Conservation (phyloP, 768 basidiomycete species). For the Lentinula lateritia region DNA sequence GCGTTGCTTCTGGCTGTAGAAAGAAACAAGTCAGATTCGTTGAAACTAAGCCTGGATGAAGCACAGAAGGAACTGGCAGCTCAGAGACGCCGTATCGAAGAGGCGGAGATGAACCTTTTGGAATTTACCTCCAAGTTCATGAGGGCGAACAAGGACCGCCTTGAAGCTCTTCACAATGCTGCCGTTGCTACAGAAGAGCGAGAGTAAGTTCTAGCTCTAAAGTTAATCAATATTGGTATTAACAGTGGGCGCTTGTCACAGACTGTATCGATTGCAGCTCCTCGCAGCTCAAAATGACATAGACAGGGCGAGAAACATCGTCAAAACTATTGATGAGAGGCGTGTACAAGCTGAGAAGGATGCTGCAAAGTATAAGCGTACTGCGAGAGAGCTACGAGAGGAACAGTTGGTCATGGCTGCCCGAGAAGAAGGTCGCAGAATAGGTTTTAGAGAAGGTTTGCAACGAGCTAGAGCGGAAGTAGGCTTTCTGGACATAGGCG, state of each 20-base stretch:
- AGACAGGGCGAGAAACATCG: constrained; percentile 36
- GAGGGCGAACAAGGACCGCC: constrained; percentile 33
- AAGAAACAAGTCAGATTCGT: constrained; percentile 27
- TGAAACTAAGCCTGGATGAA: constrained; percentile 31
- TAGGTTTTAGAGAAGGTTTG: constrained; percentile 32
- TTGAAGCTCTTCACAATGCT: constrained; percentile 17
- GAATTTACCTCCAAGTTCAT: constrained; percentile 37
- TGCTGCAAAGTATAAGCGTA: constrained; percentile 31
- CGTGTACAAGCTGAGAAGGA: constrained; percentile 41
- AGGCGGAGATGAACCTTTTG: constrained; percentile 32
- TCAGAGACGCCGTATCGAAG: constrained; percentile 39
- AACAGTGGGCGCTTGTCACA: constrained; percentile 7
- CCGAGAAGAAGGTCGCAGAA: constrained; percentile 38
- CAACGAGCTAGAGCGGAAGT: constrained; percentile 22
- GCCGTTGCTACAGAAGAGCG: background rate
- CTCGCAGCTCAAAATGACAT: constrained; percentile 44
- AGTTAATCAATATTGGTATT: background rate
- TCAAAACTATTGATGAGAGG: constrained; percentile 34
- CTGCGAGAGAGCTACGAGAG: constrained; percentile 36
- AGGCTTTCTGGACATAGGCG: background rate
- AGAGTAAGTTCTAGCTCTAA: constrained; percentile 1
- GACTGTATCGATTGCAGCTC: constrained; percentile 39
- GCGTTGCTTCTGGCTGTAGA: constrained; percentile 35
- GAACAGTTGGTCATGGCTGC: constrained; percentile 35
- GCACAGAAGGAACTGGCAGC: constrained; percentile 32